phyloP scores from a whole-genome alignment of 176 grass and related monocot species.

The Tuctoria greenei region DNA sequence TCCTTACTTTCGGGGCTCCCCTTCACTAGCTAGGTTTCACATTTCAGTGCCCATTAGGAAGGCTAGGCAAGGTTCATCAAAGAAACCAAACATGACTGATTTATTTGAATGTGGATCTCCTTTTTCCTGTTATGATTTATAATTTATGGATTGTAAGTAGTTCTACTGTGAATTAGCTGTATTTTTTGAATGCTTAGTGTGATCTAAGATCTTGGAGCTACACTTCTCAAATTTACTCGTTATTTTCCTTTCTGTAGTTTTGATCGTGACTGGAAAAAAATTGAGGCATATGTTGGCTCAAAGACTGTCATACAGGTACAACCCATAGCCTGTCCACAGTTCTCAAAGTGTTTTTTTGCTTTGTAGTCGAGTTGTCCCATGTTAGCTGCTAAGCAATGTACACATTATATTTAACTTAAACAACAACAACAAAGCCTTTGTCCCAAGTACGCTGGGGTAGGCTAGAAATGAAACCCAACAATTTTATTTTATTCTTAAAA shows the following conservation, averaged over 20 bases:
- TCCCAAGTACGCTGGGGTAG: too few species aligned
- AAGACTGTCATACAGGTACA: conserved; percentile 93
- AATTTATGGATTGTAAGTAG: background rate
- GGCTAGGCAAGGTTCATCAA: too few species aligned
- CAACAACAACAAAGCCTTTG: too few species aligned
- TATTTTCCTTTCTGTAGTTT: conserved; percentile 53
- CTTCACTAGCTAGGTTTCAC: too few species aligned
- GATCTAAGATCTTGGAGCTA: background rate
- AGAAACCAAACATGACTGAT: background rate
- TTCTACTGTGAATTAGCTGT: background rate
- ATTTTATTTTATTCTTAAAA: too few species aligned
- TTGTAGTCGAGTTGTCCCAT: background rate
- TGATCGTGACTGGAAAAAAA: conserved; percentile 93
- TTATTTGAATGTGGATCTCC: background rate
- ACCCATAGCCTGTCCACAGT: background rate
- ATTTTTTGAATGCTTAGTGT: background rate
- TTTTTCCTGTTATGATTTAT: conserved; percentile 19
- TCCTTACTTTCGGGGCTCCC: too few species aligned
- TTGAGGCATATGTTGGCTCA: conserved; percentile 78
- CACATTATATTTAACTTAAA: background rate
- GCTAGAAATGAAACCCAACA: too few species aligned
- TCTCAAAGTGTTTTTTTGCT: background rate
- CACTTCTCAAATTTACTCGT: background rate
- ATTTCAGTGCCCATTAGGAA: too few species aligned
- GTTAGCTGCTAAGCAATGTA: background rate